Conservation (phyloP, 2,329 filamentous ascomycete species). For the Colletotrichum spinosum region DNA sequence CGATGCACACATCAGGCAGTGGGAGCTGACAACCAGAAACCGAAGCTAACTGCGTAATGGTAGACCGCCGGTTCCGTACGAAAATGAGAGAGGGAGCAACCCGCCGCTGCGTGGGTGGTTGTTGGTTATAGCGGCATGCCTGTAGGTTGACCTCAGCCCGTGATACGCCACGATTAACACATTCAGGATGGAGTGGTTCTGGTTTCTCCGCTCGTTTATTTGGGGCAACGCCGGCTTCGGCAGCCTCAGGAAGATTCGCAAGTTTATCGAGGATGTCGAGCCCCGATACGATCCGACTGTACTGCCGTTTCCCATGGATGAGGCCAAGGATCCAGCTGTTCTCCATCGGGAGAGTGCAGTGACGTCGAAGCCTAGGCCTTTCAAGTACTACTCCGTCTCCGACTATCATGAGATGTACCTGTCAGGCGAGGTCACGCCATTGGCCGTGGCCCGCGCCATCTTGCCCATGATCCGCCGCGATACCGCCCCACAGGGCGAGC, state of each 20-base stretch:
- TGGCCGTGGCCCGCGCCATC: slow-evolving; percentile 57
- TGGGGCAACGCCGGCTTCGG: slow-evolving; percentile 75
- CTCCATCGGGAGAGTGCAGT: slow-evolving; percentile 33
- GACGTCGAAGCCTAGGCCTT: slow-evolving; percentile 26
- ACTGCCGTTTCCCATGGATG: slow-evolving; percentile 52
- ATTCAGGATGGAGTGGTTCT: slow-evolving; percentile 66
- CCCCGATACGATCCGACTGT: slow-evolving; percentile 60
- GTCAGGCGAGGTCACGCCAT: slow-evolving; percentile 57
- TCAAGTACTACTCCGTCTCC: slow-evolving; percentile 50
- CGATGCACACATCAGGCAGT: not conserved
- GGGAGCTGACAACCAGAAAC: not conserved
- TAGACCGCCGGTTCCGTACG: slow-evolving; percentile 55
- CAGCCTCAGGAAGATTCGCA: slow-evolving; percentile 63
- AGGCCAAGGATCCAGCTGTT: slow-evolving; percentile 55
- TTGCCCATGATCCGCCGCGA: slow-evolving; percentile 58
- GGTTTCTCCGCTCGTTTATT: slow-evolving; percentile 64
- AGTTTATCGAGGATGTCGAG: slow-evolving; percentile 62
- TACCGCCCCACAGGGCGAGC: slow-evolving; percentile 48
- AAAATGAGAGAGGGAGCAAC: slow-evolving; percentile 62
- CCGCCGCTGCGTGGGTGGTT: slow-evolving; percentile 68
- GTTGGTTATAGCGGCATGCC: slow-evolving; percentile 63
- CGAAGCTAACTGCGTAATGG: slow-evolving; percentile 15
- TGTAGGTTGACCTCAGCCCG: slow-evolving; percentile 55
- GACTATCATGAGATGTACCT: slow-evolving; percentile 59
- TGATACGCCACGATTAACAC: not conserved